Evolutionary conservation across 306 rosid species (phyloP).

Genomic region (Quercus mongolica): DNA sequence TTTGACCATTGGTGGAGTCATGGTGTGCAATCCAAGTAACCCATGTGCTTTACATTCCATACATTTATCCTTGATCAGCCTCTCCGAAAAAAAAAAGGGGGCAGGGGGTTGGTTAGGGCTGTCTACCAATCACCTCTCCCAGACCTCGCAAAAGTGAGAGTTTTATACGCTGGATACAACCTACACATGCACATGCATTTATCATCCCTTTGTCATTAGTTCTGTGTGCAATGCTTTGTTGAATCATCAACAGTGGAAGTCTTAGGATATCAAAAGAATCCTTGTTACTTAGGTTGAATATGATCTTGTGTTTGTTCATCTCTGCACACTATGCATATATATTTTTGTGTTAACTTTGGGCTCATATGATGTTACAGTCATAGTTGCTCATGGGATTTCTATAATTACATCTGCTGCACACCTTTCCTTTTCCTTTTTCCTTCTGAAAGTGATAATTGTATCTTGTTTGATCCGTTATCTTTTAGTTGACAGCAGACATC

Average conservation of each 20-base stretch:
- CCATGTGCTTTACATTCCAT: not conserved
- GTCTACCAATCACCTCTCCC: no score
- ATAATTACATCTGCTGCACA: not conserved
- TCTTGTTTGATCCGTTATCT: not conserved
- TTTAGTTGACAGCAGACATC: conserved; percentile 10
- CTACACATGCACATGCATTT: no score
- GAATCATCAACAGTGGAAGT: not conserved
- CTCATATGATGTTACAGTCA: not conserved
- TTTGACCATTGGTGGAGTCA: not conserved
- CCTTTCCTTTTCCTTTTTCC: not conserved
- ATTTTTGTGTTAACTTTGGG: not conserved
- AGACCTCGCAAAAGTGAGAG: no score
- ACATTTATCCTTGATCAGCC: not conserved
- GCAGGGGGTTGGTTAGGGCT: no score
- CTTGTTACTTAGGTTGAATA: not conserved
- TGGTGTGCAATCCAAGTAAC: not conserved
- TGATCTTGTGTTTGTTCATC: not conserved
- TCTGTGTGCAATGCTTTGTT: not conserved
- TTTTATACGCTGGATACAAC: no score
- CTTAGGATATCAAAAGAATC: not conserved
- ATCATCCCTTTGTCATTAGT: not conserved
- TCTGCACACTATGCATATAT: not conserved
- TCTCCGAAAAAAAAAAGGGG: no score
- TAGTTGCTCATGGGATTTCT: not conserved
- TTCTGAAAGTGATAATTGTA: not conserved